Evolutionary conservation across 768 basidiomycete species (phyloP).

Genomic region (Clathrus columnatus): DNA sequence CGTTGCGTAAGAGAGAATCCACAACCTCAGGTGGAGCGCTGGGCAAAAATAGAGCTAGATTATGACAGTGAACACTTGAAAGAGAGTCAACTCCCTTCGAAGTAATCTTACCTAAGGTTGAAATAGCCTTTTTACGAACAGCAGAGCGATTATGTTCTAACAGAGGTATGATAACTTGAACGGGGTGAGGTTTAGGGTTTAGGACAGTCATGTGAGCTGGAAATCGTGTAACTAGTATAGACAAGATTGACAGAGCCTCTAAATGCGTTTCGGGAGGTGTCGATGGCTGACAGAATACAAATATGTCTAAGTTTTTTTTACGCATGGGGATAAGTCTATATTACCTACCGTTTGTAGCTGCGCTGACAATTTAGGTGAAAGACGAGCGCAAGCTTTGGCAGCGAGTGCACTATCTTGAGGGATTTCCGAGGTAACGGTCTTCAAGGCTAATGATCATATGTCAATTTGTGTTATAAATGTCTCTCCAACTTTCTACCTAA

Average conservation of each 20-base stretch:
- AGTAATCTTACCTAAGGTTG: conserved; percentile 40
- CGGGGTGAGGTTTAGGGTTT: conserved; percentile 46
- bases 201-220: conserved; percentile 54
- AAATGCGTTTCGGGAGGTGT: conserved; percentile 76
- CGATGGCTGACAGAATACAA: conserved; percentile 33
- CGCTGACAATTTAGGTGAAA: conserved; percentile 73
- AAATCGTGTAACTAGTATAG: conserved; percentile 82
- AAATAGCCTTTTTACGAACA: conserved; percentile 87
- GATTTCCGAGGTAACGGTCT: conserved; percentile 89
- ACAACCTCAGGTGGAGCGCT: conserved; percentile 59
- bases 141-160: conserved; percentile 72
- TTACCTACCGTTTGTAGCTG: conserved; percentile 75
- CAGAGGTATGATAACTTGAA: conserved; percentile 60
- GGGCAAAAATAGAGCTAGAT: conserved; percentile 65
- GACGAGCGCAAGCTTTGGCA: conserved; percentile 67
- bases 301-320: not conserved
- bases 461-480: not conserved
- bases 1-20: conserved; percentile 44
- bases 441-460: conserved; percentile 52
- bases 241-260: conserved; percentile 77
- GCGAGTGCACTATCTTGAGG: conserved; percentile 76
- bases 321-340: conserved; percentile 16
- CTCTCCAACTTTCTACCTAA: conserved; percentile 66
- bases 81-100: not conserved
- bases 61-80: not conserved